Conservation (phyloP, 2,329 filamentous ascomycete species). For the Fusarium sp. region DNA sequence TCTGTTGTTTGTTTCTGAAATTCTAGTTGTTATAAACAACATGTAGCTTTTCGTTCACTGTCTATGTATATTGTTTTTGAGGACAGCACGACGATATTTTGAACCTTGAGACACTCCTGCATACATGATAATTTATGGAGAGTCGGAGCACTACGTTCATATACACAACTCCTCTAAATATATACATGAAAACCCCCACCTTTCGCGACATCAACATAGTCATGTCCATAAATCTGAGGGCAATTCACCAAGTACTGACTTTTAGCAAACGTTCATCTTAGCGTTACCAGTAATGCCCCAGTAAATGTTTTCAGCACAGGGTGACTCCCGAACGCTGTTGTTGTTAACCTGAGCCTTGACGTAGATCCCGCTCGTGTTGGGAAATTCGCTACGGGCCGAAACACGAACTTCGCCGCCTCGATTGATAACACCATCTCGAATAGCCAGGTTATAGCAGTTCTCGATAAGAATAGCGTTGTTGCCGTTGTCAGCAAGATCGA, state of each 20-base stretch:
- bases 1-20: neutral
- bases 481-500: slow-evolving; percentile 65
- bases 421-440: slow-evolving; percentile 63
- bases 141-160: neutral
- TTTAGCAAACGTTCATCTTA: slow-evolving; percentile 54
- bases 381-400: slow-evolving; percentile 65
- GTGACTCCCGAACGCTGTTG: slow-evolving; percentile 64
- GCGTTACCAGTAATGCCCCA: slow-evolving; percentile 63
- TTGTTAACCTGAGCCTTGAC: slow-evolving; percentile 63
- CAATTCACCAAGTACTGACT: too few species aligned
- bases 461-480: slow-evolving; percentile 70
- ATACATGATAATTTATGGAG: too few species aligned
- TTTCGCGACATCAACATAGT: rapidly evolving
- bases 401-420: slow-evolving; percentile 68
- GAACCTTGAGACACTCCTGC: too few species aligned
- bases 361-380: slow-evolving; percentile 64
- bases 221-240: too few species aligned
- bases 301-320: slow-evolving; percentile 65
- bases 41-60: neutral
- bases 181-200: neutral
- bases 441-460: slow-evolving; percentile 69
- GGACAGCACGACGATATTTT: too few species aligned
- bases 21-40: neutral
- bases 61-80: neutral
- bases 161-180: neutral